Percentiles rank a stretch among this genome's conserved stretches.
phyloP scores from a whole-genome alignment of 768 basidiomycete species.

The Tubosaeta sp. region DNA sequence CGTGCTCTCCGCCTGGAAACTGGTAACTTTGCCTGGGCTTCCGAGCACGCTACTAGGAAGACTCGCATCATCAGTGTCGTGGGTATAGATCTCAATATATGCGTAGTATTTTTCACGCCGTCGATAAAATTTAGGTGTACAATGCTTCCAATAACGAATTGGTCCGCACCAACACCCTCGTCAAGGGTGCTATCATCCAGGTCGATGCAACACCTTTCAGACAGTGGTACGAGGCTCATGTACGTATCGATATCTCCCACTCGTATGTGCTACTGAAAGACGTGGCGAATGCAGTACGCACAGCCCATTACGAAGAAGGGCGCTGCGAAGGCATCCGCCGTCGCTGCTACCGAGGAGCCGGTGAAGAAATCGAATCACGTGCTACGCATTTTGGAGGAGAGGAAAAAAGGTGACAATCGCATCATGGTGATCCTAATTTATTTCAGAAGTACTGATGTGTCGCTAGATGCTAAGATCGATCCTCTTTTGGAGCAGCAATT shows the following conservation, averaged over 20 bases:
- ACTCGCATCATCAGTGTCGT: conserved; percentile 96
- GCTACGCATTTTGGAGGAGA: conserved; percentile 81
- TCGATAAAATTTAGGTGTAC: conserved; percentile 63
- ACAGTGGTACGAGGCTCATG: conserved; percentile 99
- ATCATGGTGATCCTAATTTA: conserved; percentile 2
- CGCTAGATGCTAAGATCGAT: conserved; percentile 84
- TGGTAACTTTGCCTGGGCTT: conserved; percentile 99
- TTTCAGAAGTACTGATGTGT: conserved; percentile 14
- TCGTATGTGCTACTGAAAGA: conserved; percentile 2
- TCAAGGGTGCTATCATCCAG: conserved; percentile 95
- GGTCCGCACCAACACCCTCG: conserved; percentile 98
- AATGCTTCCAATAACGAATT: conserved; percentile 99
- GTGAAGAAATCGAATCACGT: conserved; percentile 89
- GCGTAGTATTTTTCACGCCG: background rate
- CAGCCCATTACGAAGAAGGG: conserved; percentile 92
- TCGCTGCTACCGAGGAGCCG: conserved; percentile 43
- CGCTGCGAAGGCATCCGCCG: conserved; percentile 47
- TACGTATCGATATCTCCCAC: conserved; percentile 40
- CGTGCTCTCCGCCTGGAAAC: conserved; percentile 94
- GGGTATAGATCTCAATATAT: conserved; percentile 34
- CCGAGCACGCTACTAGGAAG: conserved; percentile 91
- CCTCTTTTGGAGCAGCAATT: conserved; percentile 86
- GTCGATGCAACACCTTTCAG: conserved; percentile 98
- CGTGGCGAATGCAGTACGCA: conserved; percentile 62
- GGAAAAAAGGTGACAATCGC: conserved; percentile 72